Evolutionary conservation across 352 stramenopile genomes (phyloP), one percentile per base, ranked within the genome.

Genomic region (Globisporangium okanoganense): DNA sequence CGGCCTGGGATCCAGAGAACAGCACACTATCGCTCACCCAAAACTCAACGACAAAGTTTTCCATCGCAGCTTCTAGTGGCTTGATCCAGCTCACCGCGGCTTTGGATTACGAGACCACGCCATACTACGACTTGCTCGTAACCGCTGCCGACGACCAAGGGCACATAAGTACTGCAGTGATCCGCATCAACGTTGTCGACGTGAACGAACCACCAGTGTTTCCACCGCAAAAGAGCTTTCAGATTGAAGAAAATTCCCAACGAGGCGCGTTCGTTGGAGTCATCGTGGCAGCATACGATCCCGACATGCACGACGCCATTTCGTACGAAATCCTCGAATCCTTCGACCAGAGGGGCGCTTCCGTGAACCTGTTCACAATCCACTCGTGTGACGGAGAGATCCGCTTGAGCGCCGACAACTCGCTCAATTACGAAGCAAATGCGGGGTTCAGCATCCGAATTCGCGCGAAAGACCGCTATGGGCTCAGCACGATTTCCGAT

Each of bases 1-100:
- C 9, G 13, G 66, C 75, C 55, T 88, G 78, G 78, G 78, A 88
- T n/a, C 76, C 78, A 36, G 78, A 88, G 61, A 88, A 88, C 51
- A 70, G 86, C 50, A 78, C 78, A 0, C 55, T 82, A 0, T 65
- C 61, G 1, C 14, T 84, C 5, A 70, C 45, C 10, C 61, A 70
- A 55, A 66, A 67, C 6, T 66, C 60, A 8, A 72, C 65, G 3
- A 48, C 57, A n/a, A 63, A 35, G 7, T 84, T 85, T 44, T 49
- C 31, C 0, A 48, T 88, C 12, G 70, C 65, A 14, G 12, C 69
- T 8, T 24, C 56, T 1, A 48, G 13, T 29, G 56, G 56, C 10
- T 24, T 49, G 41, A 29, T 56, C 20, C 56, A 55, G 24, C 22
- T 62, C 5, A n/a, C 10, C 1, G 18, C 27, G 2, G 8, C 3